Evolutionary conservation across 805 yeast species (phyloP).

Genomic region (Metschnikowia picachoensis): DNA sequence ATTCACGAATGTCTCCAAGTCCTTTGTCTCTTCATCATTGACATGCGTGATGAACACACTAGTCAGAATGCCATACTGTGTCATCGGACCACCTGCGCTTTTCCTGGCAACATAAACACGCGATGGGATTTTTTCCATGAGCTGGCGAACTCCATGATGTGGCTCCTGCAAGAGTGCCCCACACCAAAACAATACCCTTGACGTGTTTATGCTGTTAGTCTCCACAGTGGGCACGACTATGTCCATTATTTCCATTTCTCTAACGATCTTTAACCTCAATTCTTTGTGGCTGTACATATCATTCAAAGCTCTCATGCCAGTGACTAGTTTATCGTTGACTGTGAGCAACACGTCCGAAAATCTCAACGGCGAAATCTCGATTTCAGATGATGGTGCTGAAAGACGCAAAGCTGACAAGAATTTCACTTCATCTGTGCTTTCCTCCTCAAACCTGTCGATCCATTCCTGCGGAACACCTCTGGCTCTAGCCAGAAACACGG

Average conservation of each 20-base stretch:
- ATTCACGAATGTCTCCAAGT: slow-evolving; percentile 60
- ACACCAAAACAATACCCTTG: slow-evolving; percentile 72
- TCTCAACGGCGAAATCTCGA: slow-evolving; percentile 33
- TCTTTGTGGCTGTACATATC: slow-evolving; percentile 41
- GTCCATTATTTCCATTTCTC: slow-evolving; percentile 63
- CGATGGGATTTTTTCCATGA: slow-evolving; percentile 71
- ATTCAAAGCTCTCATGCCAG: slow-evolving; percentile 63
- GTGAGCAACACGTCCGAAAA: slow-evolving; percentile 78
- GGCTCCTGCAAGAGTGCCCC: slow-evolving; percentile 83
- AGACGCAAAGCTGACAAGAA: slow-evolving; percentile 69
- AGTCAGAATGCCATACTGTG: slow-evolving; percentile 71
- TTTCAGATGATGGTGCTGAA: slow-evolving; percentile 41
- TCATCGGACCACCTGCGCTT: slow-evolving; percentile 81
- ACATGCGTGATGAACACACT: slow-evolving; percentile 89
- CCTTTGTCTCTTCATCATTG: slow-evolving; percentile 70
- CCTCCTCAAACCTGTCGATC: slow-evolving; percentile 65
- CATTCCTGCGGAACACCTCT: slow-evolving; percentile 86
- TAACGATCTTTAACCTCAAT: slow-evolving; percentile 59
- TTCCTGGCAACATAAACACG: slow-evolving; percentile 78
- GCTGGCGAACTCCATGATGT: slow-evolving; percentile 89
- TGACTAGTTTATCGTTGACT: slow-evolving; percentile 61
- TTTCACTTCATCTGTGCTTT: slow-evolving; percentile 63
- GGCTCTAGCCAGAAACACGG: slow-evolving; percentile 72
- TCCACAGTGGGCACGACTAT: slow-evolving; percentile 62
- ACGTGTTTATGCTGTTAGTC: slow-evolving; percentile 55